Conservation (phyloP, 306 rosid genomes). For the Quercus glauca region DNA sequence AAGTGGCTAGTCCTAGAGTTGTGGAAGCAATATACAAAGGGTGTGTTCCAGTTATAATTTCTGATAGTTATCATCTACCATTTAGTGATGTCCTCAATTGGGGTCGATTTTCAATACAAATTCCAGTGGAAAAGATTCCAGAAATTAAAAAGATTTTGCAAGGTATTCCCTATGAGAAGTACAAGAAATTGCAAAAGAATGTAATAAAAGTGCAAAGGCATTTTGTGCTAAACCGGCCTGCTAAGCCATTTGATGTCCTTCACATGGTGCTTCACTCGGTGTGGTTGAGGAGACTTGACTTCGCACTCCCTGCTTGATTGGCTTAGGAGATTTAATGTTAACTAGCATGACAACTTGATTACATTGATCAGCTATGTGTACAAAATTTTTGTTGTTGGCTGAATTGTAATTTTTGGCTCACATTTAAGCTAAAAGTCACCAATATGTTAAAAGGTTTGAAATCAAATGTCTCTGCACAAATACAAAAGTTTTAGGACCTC, state of each 20-base stretch:
- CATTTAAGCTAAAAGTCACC: background rate
- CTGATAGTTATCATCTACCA: slow-evolving; percentile 56
- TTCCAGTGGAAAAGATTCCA: slow-evolving; percentile 40
- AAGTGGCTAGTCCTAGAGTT: slow-evolving; percentile 83
- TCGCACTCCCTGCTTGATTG: slow-evolving; percentile 19
- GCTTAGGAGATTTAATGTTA: background rate
- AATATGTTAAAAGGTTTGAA: background rate
- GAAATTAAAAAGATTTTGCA: slow-evolving; percentile 55
- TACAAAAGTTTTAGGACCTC: background rate
- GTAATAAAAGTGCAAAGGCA: slow-evolving; percentile 47
- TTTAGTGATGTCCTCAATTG: slow-evolving; percentile 74
- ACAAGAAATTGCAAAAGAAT: slow-evolving; percentile 40
- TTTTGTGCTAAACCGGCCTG: slow-evolving; percentile 62
- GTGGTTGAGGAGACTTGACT: slow-evolving; percentile 62
- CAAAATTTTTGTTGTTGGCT: background rate
- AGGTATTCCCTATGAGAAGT: slow-evolving; percentile 37
- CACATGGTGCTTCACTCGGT: slow-evolving; percentile 79
- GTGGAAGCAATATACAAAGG: slow-evolving; percentile 67
- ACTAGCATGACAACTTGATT: background rate
- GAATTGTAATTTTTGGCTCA: background rate
- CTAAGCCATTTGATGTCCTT: slow-evolving; percentile 63
- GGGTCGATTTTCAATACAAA: slow-evolving; percentile 58
- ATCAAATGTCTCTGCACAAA: background rate
- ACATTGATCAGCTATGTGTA: background rate
- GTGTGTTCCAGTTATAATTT: slow-evolving; percentile 72